Base-by-base conservation (phyloP, 257 asterid genomes). In the Fraxinus americana region DNA sequence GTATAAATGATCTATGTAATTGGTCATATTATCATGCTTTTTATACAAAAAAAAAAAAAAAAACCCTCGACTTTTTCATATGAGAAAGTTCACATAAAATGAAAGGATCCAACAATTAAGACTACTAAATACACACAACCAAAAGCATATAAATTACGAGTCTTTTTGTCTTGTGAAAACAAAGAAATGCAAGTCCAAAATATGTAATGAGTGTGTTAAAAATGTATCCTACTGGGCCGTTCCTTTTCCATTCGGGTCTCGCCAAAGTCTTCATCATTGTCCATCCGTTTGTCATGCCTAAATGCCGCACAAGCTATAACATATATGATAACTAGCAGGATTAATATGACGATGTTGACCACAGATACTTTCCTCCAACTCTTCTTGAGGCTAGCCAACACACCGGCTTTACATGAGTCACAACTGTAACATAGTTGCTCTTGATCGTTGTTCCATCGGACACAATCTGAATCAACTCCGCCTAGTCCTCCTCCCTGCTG, bases 291-390 rank as follows among this genome's bases (percentile, higher is more conserved):
- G 82, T 89, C 83, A 92, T 90, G 98, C 83, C 97, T 85, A 66
- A 90, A 89, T 2, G 98, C 98, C 0, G 89, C 91, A 0, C 88
- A 86, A 9, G 96, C 96, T 16, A 89, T 81, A 10, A 87, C 92
- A 23, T 94, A 92, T 19, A 85, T 76, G 12, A 92, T 74, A 7
- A 91, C 96, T 6, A 94, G 89, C 77, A 92, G 76, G 71, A 94
- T 84, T 69, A 92, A 45, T 75, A 94, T 85, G 34, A 92, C 85
- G 11, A 91, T 81, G 83, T 94, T 91, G 87, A 94, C 79, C 10
- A 92, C 87, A 0, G 97, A 91, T 19, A 89, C 99, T 82, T 84
- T 90, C 70, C 98, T 91, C 99, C 99, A 94, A 75, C 97, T 92
- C 84, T 70, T 88, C 91, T 86, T 90, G 43, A 94, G 71, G 92